Base-by-base conservation (phyloP, 495 filamentous ascomycete genomes). In the Podospora comata region DNA sequence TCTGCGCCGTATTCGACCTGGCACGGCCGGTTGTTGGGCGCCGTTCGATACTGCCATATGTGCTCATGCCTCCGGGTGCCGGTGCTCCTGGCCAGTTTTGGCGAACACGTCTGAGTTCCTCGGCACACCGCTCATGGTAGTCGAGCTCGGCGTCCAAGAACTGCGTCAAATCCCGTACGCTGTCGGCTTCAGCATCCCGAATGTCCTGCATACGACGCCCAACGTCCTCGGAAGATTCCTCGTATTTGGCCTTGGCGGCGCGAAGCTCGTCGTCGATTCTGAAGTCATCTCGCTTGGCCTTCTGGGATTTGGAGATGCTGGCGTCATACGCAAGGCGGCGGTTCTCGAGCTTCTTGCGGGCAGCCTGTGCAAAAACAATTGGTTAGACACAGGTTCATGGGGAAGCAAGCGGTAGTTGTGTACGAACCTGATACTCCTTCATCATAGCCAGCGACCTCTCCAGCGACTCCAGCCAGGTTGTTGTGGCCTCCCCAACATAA, bases 201-300 rank as follows among this genome's bases (percentile, higher is more conserved):
- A 99, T 97, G 71, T 99, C 95, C 78, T 95, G 87, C 96, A 99
- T 99, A 65, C 95, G 86, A 69, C 94, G 88, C 70, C 88, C 84
- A 67, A 99, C 94, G 72, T 99, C 95, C 70, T 98, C 95, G 69
- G 87, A 96, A 5, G 92, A 91, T 77, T 98, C 96, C 73, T 97
- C 95, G 73, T 97, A 99, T 77, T 97, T 99, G 67, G 92, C 91
- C 74, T 97, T 97, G 75, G 96, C 90, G 16, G 87, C 85, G 67
- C 96, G 89, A 62, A 97, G 85, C 77, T 99, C 94, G 77, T 99
- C 96, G 79, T 99, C 93, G 62, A 95, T 85, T 60, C 91, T 85
- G 81, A 93, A 96, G 76, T 99, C 93, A 68, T 98, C 94, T 70
- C 88, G 90, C 83, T 97, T 97, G 11, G 88, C 88, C 74, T 97